phyloP scores from a whole-genome alignment of 768 basidiomycete genomes.

The Trametes cingulata region DNA sequence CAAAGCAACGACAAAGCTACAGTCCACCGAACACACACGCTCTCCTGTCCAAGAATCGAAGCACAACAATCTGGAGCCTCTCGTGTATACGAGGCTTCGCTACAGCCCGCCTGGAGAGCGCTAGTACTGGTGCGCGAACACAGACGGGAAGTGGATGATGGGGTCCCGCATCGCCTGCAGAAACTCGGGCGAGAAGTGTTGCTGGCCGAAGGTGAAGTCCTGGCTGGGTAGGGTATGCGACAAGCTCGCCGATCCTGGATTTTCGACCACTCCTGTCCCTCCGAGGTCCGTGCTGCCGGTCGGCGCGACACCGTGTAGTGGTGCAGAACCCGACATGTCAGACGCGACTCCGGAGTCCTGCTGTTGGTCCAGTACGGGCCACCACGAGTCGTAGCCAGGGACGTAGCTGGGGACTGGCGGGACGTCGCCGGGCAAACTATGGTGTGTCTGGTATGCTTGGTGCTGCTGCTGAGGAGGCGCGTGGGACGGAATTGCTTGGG shows the following conservation, averaged over 20 bases:
- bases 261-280: too few species aligned
- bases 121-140: conserved; percentile 1
- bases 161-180: conserved; percentile 26
- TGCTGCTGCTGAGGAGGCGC: not conserved
- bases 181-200: conserved; percentile 27
- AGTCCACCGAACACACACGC: too few species aligned
- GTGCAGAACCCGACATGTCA: too few species aligned
- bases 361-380: conserved; percentile 7
- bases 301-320: too few species aligned
- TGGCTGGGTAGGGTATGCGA: conserved; percentile 16
- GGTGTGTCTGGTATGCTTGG: not conserved
- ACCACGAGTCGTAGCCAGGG: conserved; percentile 21
- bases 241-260: not conserved
- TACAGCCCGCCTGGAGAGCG: not conserved
- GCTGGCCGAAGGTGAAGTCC: conserved; percentile 28
- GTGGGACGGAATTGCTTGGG: too few species aligned
- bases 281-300: too few species aligned
- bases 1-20: too few species aligned
- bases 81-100: not conserved
- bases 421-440: not conserved
- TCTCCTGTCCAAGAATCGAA: too few species aligned
- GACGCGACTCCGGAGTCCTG: not conserved
- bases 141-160: conserved; percentile 22
- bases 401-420: not conserved
- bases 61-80: too few species aligned